A percentile compares a stretch with the other conserved stretches of the same genome.
Evolutionary conservation across 108 stramenopile genomes (phyloP).

Genomic region (Cyclotella kingstonii): DNA sequence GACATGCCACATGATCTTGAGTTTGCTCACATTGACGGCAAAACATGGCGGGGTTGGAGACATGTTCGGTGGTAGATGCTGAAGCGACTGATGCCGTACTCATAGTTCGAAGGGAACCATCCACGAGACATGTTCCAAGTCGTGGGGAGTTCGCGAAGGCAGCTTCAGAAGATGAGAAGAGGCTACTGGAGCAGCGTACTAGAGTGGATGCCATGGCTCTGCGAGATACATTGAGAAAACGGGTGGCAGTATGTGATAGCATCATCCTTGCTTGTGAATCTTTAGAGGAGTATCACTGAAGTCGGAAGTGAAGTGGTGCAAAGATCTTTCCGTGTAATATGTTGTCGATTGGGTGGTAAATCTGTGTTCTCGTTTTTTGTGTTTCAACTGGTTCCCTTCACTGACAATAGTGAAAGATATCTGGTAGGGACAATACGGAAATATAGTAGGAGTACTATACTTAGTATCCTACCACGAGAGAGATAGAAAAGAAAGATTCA

Average conservation of each 20-base stretch:
- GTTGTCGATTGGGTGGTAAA: background rate
- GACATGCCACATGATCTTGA: constrained; percentile 66
- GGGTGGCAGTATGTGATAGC: constrained; percentile 13
- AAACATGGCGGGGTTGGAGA: constrained; percentile 68
- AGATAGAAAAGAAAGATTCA: too few species aligned
- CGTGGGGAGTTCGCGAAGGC: background rate
- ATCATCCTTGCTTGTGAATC: too few species aligned
- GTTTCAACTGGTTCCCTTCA: background rate
- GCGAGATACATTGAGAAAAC: background rate
- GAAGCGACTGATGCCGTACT: background rate
- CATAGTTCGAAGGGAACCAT: background rate
- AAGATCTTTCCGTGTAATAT: background rate
- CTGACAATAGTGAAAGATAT: background rate
- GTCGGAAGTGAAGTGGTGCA: background rate
- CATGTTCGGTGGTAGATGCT: constrained; percentile 8
- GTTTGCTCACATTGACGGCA: constrained; percentile 87
- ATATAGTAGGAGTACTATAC: too few species aligned
- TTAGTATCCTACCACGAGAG: too few species aligned
- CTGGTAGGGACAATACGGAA: too few species aligned
- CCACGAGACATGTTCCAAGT: background rate
- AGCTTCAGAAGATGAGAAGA: background rate
- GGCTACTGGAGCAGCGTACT: constrained; percentile 5
- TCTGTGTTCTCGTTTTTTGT: background rate
- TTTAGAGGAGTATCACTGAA: constrained; percentile 1
- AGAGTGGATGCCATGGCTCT: background rate